A percentile compares a stretch with the other conserved stretches of the same genome.
Conservation (phyloP, 23 red algal species). For the Gracilaria caudata region DNA sequence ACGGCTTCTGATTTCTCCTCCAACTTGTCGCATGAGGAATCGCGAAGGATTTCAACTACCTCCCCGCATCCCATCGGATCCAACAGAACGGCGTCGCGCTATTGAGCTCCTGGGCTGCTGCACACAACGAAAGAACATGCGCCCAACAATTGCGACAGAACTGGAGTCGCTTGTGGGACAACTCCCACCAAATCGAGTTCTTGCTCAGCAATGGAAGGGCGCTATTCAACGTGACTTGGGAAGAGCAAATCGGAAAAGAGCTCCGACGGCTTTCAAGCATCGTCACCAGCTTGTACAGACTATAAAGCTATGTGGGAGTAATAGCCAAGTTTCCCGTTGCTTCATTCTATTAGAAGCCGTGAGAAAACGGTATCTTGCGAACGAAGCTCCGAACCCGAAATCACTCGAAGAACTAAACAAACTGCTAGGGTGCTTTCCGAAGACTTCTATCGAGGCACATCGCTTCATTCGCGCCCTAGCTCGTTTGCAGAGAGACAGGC, state of each 20-base stretch:
- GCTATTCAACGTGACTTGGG: constrained; percentile 31
- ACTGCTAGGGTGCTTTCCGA: constrained; percentile 24
- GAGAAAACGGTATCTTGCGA: constrained; percentile 1
- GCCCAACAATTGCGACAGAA: neutral
- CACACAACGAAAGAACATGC: constrained; percentile 30
- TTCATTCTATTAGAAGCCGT: constrained; percentile 53
- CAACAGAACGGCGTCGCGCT: constrained; percentile 2
- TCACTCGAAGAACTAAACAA: constrained; percentile 29
- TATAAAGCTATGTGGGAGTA: constrained; percentile 4
- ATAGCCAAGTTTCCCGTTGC: constrained; percentile 1
- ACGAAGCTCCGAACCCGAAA: constrained; percentile 1
- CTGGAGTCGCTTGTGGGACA: constrained; percentile 40
- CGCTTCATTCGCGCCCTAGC: constrained; percentile 25
- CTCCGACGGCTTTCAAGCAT: constrained; percentile 17
- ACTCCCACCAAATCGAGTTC: constrained; percentile 28
- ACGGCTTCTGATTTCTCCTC: neutral
- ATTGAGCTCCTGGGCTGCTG: constrained; percentile 48
- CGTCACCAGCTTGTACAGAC: constrained; percentile 10
- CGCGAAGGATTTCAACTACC: constrained; percentile 50
- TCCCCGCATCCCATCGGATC: constrained; percentile 31
- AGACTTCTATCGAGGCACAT: constrained; percentile 10
- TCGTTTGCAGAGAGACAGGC: constrained; percentile 6
- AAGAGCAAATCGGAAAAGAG: neutral
- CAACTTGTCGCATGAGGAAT: constrained; percentile 54
- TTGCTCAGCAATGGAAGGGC: constrained; percentile 71